Evolutionary conservation across 257 asterid genomes (phyloP).

Genomic region (Gentiana macrophylla): DNA sequence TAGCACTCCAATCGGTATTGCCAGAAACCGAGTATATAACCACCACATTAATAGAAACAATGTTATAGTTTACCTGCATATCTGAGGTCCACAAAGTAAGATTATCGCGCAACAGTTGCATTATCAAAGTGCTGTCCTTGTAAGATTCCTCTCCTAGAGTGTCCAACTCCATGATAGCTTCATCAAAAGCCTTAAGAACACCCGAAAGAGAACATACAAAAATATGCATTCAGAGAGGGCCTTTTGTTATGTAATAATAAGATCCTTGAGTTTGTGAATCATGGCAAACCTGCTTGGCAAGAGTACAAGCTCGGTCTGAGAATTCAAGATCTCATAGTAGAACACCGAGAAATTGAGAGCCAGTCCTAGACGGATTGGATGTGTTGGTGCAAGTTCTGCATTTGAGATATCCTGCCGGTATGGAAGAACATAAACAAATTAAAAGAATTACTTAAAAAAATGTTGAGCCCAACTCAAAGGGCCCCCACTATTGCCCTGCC

Average conservation of each 20-base stretch:
- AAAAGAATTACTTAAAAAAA: too few species aligned
- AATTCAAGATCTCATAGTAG: slow-evolving; percentile 72
- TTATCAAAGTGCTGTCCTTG: slow-evolving; percentile 91
- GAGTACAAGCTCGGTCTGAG: slow-evolving; percentile 79
- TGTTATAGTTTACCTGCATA: slow-evolving; percentile 45
- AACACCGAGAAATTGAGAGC: slow-evolving; percentile 90
- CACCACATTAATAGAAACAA: not conserved
- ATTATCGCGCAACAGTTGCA: slow-evolving; percentile 96
- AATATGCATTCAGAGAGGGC: not conserved
- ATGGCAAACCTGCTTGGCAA: slow-evolving; percentile 67
- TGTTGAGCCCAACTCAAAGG: too few species aligned
- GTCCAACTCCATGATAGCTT: slow-evolving; percentile 87
- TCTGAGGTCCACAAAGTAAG: slow-evolving; percentile 93
- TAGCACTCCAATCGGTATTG: not conserved
- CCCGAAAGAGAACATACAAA: not conserved
- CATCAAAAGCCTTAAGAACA: slow-evolving; percentile 63
- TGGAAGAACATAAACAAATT: not conserved
- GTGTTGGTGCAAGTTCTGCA: slow-evolving; percentile 75
- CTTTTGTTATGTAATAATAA: not conserved
- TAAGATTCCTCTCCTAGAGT: slow-evolving; percentile 91
- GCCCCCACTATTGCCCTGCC: too few species aligned
- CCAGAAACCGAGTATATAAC: too few species aligned
- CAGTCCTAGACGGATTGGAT: slow-evolving; percentile 77
- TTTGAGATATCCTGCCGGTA: slow-evolving; percentile 61
- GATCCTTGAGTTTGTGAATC: not conserved